These are phyloP conservation scores for Boletus eberwhitei DNA, from an alignment of 768 basidiomycete genomes.

Conservation along the genomic window DNA sequence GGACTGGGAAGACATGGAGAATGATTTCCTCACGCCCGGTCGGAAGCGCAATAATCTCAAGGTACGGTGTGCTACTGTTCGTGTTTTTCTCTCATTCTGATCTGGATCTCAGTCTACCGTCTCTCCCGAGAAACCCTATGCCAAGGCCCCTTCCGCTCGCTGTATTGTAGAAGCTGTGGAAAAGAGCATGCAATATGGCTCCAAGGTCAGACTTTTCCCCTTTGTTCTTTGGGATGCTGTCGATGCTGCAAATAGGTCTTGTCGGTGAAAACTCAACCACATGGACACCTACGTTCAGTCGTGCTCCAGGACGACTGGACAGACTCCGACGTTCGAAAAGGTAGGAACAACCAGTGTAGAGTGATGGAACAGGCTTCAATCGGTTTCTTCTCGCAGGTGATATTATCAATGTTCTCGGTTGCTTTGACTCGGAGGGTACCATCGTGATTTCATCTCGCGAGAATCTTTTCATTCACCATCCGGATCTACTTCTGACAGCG, in stretches of 20 bases:
- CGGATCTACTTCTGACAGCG: constrained; percentile 88
- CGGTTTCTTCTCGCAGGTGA: constrained; percentile 53
- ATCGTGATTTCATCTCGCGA: constrained; percentile 61
- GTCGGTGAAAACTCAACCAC: constrained; percentile 42
- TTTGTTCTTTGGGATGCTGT: background rate
- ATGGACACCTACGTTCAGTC: constrained; percentile 44
- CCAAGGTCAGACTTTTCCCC: constrained; percentile 16
- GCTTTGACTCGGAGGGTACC: constrained; percentile 31
- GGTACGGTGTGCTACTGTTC: constrained; percentile 10
- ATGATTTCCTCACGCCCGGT: constrained; percentile 47
- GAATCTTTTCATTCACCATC: constrained; percentile 83
- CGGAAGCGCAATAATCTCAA: constrained; percentile 28
- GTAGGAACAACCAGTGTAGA: constrained; percentile 35
- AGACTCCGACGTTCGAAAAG: constrained; percentile 54
- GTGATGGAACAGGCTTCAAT: background rate
- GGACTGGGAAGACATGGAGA: constrained; percentile 61
- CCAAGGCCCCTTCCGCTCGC: constrained; percentile 45
- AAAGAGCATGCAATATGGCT: constrained; percentile 21
- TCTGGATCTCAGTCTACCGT: constrained; percentile 6
- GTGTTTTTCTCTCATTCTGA: constrained; percentile 1
- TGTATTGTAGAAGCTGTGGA: constrained; percentile 54
- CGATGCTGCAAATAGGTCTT: constrained; percentile 40
- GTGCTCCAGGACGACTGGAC: constrained; percentile 79
- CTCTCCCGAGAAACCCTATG: constrained; percentile 16
- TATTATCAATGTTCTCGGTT: constrained; percentile 72